A percentile compares a stretch with the other conserved stretches of the same genome.
Conservation (phyloP, 2,329 filamentous ascomycete genomes). For the Thielaviopsis musarum region DNA sequence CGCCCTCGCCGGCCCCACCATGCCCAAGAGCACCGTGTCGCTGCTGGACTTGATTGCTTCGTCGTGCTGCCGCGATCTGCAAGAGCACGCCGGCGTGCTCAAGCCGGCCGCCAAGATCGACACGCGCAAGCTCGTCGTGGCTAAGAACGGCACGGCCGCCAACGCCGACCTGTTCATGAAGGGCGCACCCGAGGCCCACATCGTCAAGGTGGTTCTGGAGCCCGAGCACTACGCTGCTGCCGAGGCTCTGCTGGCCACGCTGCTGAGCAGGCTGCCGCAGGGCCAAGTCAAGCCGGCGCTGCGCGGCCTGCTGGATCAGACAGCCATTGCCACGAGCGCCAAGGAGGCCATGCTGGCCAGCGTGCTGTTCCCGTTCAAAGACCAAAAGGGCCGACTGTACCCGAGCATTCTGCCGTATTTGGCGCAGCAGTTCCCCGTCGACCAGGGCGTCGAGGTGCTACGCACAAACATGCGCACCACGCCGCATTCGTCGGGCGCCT, state of each 20-base stretch:
- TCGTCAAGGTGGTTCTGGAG: slow-evolving; percentile 18
- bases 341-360: slow-evolving; percentile 64
- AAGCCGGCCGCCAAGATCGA: slow-evolving; percentile 14
- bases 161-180: slow-evolving; percentile 60
- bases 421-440: slow-evolving; percentile 43
- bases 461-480: slow-evolving; percentile 37
- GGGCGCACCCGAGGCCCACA: slow-evolving; percentile 15
- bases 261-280: slow-evolving; percentile 48
- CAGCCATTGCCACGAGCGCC: slow-evolving; percentile 53
- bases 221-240: slow-evolving; percentile 39
- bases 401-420: slow-evolving; percentile 71
- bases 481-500: slow-evolving; percentile 16
- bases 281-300: slow-evolving; percentile 51
- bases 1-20: slow-evolving; percentile 42
- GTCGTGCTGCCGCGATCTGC: slow-evolving; percentile 57
- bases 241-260: slow-evolving; percentile 38
- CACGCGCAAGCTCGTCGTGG: slow-evolving; percentile 18
- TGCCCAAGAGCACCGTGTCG: slow-evolving; percentile 48
- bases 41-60: slow-evolving; percentile 46
- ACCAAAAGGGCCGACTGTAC: slow-evolving; percentile 44
- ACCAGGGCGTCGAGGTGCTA: slow-evolving; percentile 55
- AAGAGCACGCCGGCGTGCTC: slow-evolving; percentile 32
- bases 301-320: slow-evolving; percentile 63
- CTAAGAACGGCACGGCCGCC: slow-evolving; percentile 24
- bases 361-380: slow-evolving; percentile 58